Evolutionary conservation across 192 early-diverging fungal species (phyloP), one percentile per base, ranked within the genome.

Genomic region (Kickxella alabastrina): DNA sequence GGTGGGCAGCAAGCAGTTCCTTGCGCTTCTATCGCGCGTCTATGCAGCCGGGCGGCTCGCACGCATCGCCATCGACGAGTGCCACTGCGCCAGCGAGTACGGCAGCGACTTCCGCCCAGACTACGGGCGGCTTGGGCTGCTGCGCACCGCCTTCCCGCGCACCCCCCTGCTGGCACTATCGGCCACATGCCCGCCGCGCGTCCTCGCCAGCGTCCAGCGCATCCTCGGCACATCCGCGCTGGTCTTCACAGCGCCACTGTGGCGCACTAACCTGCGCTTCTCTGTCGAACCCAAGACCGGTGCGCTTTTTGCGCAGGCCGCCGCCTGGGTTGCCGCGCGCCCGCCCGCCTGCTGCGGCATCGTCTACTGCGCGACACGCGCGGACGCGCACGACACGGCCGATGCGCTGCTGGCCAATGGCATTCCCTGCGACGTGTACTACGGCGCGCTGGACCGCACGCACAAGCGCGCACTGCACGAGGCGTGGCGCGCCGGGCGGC

Each of bases 121-220:
- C 53, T 81, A 81, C 53, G 60, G 58, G 26, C 70, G 66, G 47
- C 63, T 73, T 15, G 73, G 77, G 4, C 63, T 79, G 38, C 63
- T 82, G 17, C 68, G 65, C 49, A 68, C 65, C 27, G 25, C 73
- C 25, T 90, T 87, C 49, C 83, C 83, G 1, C 49, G 69, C 1
- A 66, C 83, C 1, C 86, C 82, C 1, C 63, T 93, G 38, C 83
- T 88, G 65, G 90, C 89, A 3, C 62, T 93, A 31, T 89, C 92
- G 2, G 90, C 90, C 0, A 93, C 89, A 1, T 82, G 80, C 21
- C 78, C 81, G 21, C 77, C 75, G 19, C 68, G 64, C 19, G 72
- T 81, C 15, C 75, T 82, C 51, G 52, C 66, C 23, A 75, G 73
- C 59, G 78, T 83, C 17, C 49, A 75, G 42, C 47, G 48, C 31